Conservation (phyloP, 352 stramenopile genomes). For the Phytophthora syringae region DNA sequence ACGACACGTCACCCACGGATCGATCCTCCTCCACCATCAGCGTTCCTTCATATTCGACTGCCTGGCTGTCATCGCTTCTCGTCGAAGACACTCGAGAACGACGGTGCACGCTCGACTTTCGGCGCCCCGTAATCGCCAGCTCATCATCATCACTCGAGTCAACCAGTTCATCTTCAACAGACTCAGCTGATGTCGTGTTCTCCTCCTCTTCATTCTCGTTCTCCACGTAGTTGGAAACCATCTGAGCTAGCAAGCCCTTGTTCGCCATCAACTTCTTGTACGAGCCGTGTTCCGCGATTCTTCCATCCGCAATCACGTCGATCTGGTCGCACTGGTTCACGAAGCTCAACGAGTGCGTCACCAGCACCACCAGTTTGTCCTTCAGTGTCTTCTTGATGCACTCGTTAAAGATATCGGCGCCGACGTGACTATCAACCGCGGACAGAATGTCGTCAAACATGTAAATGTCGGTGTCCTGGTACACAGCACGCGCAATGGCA, state of each 20-base stretch:
- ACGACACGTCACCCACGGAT: conserved; percentile 74
- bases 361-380: conserved; percentile 93
- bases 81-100: conserved; percentile 63
- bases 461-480: conserved; percentile 95
- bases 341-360: conserved; percentile 85
- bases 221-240: conserved; percentile 74
- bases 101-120: conserved; percentile 36
- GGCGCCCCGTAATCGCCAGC: conserved; percentile 20
- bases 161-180: conserved; percentile 23
- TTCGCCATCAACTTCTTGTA: conserved; percentile 70
- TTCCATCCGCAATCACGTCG: conserved; percentile 52
- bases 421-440: conserved; percentile 94
- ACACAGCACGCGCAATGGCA: conserved; percentile 92
- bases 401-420: conserved; percentile 89
- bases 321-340: conserved; percentile 59
- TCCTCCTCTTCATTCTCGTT: conserved; percentile 64
- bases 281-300: conserved; percentile 55
- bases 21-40: conserved; percentile 80
- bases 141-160: conserved; percentile 48
- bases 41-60: conserved; percentile 37
- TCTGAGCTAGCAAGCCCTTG: conserved; percentile 58
- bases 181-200: conserved; percentile 19
- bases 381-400: conserved; percentile 90
- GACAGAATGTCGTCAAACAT: conserved; percentile 96
- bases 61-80: conserved; percentile 58